Evolutionary conservation across 768 basidiomycete species (phyloP), one percentile per base, ranked within the genome.

Genomic region (Pleurotus djamor): DNA sequence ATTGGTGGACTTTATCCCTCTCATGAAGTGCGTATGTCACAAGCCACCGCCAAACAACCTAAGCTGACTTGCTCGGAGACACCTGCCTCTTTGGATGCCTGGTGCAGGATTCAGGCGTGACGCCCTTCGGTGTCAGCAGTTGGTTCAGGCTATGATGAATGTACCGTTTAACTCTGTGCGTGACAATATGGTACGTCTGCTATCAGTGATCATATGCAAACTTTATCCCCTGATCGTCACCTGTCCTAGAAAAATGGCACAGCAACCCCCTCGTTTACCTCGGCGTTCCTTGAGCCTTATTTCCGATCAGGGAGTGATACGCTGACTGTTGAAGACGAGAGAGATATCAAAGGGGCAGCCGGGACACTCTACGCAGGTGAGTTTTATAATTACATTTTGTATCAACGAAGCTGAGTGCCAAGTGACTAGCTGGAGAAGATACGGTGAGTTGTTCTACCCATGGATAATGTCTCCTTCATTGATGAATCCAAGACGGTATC

Each of bases 321-420:
- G 48, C 63, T 77, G 52, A 66, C 69, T 48, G 66, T 65, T 17
- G 79, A 79, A 65, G 79, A 80, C 45, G 81, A 82, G 61, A 74
- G 79, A 59, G 78, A 83, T 67, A 83, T 84, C 65, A 82, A 79
- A 72, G 82, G 81, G 45, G 78, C 80, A n/a, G 81, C 82, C 52
- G 82, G 78, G 34, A 83, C 82, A 5, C 69, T 83, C 50, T 81
- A 76, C 66, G 76, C 76, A 51, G 81, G 81, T 82, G 66, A 59
- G 74, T 57, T 28, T 28, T 28, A 3, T 1, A 28, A 16, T 43
- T n/a, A 56, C 32, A 21, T 43, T 17, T 58, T 33, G 49, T 57
- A 33, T 59, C 28, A 21, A 45, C 2, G 35, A 48, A 16, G 8
- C 45, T 60, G 34, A 47, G 37, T 21, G 58, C 34, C 33, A 17